Conservation (phyloP, 768 basidiomycete genomes). For the Tricholoma hemisulphureum region DNA sequence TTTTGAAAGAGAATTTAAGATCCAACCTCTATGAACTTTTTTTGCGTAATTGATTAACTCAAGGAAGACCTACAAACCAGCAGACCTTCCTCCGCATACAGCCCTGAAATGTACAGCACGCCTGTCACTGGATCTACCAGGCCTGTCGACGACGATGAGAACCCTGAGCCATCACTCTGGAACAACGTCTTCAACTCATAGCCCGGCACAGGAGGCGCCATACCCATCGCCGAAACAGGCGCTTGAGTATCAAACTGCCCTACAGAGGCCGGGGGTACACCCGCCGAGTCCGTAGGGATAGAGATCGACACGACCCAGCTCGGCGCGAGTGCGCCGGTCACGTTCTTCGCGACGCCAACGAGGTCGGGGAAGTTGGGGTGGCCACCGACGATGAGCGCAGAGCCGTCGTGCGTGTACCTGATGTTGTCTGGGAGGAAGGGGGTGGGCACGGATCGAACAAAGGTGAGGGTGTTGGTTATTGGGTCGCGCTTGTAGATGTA, state of each 20-base stretch:
- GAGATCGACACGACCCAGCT: constrained; percentile 61
- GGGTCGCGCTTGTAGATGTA: constrained; percentile 51
- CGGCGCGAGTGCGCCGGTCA: constrained; percentile 39
- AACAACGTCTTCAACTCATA: constrained; percentile 62
- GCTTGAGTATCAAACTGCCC: constrained; percentile 41
- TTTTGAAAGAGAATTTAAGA: too few relatives aligned
- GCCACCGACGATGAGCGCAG: constrained; percentile 56
- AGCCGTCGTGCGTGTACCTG: constrained; percentile 44
- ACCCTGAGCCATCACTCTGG: constrained; percentile 68
- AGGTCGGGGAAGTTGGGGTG: constrained; percentile 65
- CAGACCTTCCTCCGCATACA: constrained; percentile 56
- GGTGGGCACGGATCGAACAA: constrained; percentile 38
- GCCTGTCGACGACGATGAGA: constrained; percentile 52
- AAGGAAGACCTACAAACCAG: constrained; percentile 41
- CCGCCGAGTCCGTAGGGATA: constrained; percentile 14
- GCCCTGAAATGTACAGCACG: constrained; percentile 50
- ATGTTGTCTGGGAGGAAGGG: constrained; percentile 69
- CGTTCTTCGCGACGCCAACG: constrained; percentile 42
- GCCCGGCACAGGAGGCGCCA: constrained; percentile 34
- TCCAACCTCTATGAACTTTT: background rate
- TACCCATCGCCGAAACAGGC: constrained; percentile 45
- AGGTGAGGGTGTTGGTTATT: constrained; percentile 42
- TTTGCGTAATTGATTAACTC: constrained; percentile 9
- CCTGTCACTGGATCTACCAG: constrained; percentile 51
- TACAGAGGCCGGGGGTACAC: background rate